A percentile compares a stretch with the other conserved stretches of the same genome.
Conservation (phyloP, 2,329 filamentous ascomycete genomes). For the Plectosphaerella plurivora region DNA sequence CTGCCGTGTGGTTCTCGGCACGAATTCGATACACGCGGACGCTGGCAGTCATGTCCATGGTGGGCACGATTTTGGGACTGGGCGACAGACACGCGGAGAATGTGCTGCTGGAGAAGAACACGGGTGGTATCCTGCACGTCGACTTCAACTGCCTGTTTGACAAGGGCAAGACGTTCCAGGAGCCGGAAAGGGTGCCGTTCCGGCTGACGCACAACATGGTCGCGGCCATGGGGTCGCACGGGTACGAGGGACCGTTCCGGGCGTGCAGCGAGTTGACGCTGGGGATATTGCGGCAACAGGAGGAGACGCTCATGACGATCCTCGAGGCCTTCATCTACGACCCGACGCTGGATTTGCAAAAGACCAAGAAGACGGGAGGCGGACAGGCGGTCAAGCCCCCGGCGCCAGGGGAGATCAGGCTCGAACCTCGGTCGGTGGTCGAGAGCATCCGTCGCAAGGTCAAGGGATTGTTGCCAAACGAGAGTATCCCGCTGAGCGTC, state of each 20-base stretch:
- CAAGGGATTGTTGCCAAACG: constrained; percentile 74
- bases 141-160: constrained; percentile 99
- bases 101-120: constrained; percentile 88
- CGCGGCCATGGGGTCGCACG: constrained; percentile 92
- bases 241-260: constrained; percentile 89
- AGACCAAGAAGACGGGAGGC: constrained; percentile 58
- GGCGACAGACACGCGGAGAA: constrained; percentile 98
- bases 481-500: constrained; percentile 88
- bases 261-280: constrained; percentile 88
- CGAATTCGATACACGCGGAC: constrained; percentile 87
- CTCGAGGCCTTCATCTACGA: constrained; percentile 97
- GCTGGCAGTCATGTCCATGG: constrained; percentile 99
- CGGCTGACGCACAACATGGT: constrained; percentile 98
- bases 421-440: constrained; percentile 69
- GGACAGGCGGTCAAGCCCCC: constrained; percentile 25
- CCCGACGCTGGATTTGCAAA: constrained; percentile 86
- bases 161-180: constrained; percentile 92
- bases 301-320: constrained; percentile 96
- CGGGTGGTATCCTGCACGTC: constrained; percentile 92
- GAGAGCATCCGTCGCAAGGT: constrained; percentile 87
- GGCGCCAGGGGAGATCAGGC: constrained; percentile 33
- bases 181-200: constrained; percentile 93
- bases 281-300: constrained; percentile 77
- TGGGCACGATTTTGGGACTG: constrained; percentile 87
- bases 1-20: constrained; percentile 86